Conservation (phyloP, 192 early-diverging fungal genomes). For the Lunasporangiospora selenospora region DNA sequence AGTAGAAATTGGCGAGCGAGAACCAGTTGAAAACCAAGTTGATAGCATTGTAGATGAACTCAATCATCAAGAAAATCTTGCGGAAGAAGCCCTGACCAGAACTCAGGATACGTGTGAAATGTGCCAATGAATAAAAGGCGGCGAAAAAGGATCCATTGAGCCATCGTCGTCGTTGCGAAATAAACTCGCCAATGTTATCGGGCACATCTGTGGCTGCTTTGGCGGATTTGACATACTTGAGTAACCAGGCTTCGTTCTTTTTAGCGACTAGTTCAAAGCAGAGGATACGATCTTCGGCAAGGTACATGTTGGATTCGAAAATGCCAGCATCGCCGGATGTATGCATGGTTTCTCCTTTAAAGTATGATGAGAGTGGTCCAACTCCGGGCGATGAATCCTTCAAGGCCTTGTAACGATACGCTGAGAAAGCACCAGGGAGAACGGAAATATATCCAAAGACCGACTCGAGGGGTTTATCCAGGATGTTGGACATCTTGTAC, state of each 20-base stretch:
- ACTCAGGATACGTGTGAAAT: constrained; percentile 74
- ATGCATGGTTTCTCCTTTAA: constrained; percentile 91
- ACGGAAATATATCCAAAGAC: constrained; percentile 97
- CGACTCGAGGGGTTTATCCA: constrained; percentile 96
- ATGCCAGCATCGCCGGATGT: constrained; percentile 63
- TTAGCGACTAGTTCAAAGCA: constrained; percentile 96
- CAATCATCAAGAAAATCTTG: constrained; percentile 70
- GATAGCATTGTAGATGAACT: constrained; percentile 84
- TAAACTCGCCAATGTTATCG: constrained; percentile 85
- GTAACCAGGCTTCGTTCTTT: constrained; percentile 74
- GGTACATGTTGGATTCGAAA: constrained; percentile 93
- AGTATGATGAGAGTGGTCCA: constrained; percentile 83
- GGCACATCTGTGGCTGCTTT: constrained; percentile 96
- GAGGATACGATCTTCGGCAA: constrained; percentile 92
- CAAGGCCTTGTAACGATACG: constrained; percentile 89
- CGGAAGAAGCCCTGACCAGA: constrained; percentile 73
- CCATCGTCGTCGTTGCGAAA: constrained; percentile 95
- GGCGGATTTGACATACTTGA: constrained; percentile 89
- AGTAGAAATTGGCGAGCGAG: constrained; percentile 78
- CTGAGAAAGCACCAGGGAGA: constrained; percentile 95
- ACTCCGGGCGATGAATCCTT: constrained; percentile 65
- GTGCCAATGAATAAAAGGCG: constrained; percentile 76
- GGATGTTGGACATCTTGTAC: constrained; percentile 98
- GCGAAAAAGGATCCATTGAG: constrained; percentile 94
- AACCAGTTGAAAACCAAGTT: constrained; percentile 90